phyloP scores from a whole-genome alignment of 495 filamentous ascomycete species.

The Chaetomium tenue region DNA sequence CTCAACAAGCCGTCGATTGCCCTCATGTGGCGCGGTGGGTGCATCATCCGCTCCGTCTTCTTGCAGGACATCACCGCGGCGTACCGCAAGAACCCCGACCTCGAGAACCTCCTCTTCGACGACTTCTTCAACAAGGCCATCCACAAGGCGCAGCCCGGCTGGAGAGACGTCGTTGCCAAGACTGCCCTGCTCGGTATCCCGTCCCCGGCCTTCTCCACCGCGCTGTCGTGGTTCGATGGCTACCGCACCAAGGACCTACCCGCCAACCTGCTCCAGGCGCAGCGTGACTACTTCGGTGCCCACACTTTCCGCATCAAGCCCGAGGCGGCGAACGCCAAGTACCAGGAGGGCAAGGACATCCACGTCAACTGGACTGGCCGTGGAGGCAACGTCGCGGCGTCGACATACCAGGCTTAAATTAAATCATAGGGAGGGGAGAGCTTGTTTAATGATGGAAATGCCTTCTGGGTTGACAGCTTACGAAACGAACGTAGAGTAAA shows the following conservation, averaged over 20 bases:
- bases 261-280: conserved; percentile 95
- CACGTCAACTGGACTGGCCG: conserved; percentile 99
- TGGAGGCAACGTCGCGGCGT: conserved; percentile 93
- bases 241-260: conserved; percentile 94
- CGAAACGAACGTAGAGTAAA: conserved; percentile 21
- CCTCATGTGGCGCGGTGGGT: conserved; percentile 99
- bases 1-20: conserved; percentile 99
- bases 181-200: conserved; percentile 90
- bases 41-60: conserved; percentile 99
- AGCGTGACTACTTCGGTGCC: conserved; percentile 98
- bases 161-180: conserved; percentile 93
- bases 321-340: conserved; percentile 76
- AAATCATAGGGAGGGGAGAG: not conserved
- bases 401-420: conserved; percentile 90
- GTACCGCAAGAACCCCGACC: conserved; percentile 89
- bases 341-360: conserved; percentile 83
- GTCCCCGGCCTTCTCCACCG: conserved; percentile 91
- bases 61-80: conserved; percentile 97
- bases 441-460: conserved; percentile 13
- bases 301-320: conserved; percentile 99
- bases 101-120: conserved; percentile 97
- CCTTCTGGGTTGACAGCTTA: conserved; percentile 19
- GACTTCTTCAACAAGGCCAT: conserved; percentile 99
- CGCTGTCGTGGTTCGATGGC: conserved; percentile 95
- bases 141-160: conserved; percentile 90